Base-by-base conservation (phyloP, 2,329 filamentous ascomycete genomes). In the Periglandula ipomoeae region DNA sequence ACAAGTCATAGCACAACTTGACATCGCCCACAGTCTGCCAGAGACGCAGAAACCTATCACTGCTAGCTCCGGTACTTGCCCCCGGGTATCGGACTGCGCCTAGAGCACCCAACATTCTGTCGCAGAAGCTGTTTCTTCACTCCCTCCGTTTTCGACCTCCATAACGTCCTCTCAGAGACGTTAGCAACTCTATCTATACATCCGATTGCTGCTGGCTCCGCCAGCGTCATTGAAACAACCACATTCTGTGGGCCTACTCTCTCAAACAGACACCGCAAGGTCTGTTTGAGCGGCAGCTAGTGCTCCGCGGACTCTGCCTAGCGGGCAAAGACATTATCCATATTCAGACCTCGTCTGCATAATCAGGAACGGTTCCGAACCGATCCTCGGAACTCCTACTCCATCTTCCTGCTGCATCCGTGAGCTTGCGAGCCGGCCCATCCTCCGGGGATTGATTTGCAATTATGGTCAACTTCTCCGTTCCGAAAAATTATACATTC, bases 271-370 rank as follows among this genome's bases (percentile, higher is more conserved):
- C 86, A 78, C 84, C 82, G 81, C 85, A 89, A 85, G 81, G 85
- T 90, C 90, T 88, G 87, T 91, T 89, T 94, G 88, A 82, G 88
- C 79, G 82, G 87, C 83, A 94, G 89, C 89, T 86, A 89, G 89
- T 87, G 89, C 89, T 93, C 86, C 86, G 85, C 84, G 78, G 79
- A 81, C 76, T 75, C 70, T 69, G 65, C 65, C 61, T 61, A 55
- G 52, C 54, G 60, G 61, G 61, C 62, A 65, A 62, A 60, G 54
- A 42, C 40, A 30, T 15, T 22, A 49, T 19, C 9, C 10, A 17
- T 20, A 26, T 39, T 7, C 17, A 22, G 24, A 23, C 20, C n/a
- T 19, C n/a, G 22, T 32, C 23, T 46, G 9, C 17, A 10, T 7
- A 7, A 22, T 8, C 35, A 26, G 5, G 22, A 20, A 20, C 34